Evolutionary conservation across 1,284 basidiomycete genomes (phyloP).

Genomic region (Ganoderma meredithae): DNA sequence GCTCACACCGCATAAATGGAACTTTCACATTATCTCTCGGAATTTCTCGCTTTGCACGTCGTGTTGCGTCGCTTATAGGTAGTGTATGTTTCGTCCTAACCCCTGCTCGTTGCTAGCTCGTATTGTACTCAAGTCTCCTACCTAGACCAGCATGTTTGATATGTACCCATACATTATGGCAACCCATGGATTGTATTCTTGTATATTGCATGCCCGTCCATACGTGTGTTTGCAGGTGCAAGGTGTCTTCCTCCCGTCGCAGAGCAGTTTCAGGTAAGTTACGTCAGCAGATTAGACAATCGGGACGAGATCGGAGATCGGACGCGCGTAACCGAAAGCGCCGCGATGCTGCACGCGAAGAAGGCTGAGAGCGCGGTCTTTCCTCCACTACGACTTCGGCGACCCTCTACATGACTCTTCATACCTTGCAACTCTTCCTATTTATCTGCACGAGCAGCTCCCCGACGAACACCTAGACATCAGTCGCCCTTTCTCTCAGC

Average conservation of each 20-base stretch:
- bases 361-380: constrained; percentile 1
- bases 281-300: constrained; percentile 12
- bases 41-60: constrained; percentile 18
- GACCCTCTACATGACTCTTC: constrained; percentile 31
- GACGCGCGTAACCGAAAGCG: constrained; percentile 9
- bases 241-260: neutral
- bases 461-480: constrained; percentile 6
- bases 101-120: constrained; percentile 26
- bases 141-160: constrained; percentile 23
- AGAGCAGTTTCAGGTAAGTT: neutral
- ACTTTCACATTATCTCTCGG: constrained; percentile 16
- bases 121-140: constrained; percentile 29
- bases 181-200: constrained; percentile 31
- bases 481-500: neutral
- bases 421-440: constrained; percentile 14
- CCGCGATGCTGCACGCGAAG: neutral
- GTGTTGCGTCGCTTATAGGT: constrained; percentile 23
- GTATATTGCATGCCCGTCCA: constrained; percentile 21
- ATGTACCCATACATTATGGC: constrained; percentile 35
- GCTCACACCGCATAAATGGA: constrained; percentile 13
- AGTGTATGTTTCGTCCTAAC: constrained; percentile 35
- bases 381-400: constrained; percentile 19
- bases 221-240: constrained; percentile 2
- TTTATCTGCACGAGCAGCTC: constrained; percentile 30
- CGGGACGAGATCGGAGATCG: constrained; percentile 19